Evolutionary conservation across 2,329 filamentous ascomycete species (phyloP).

Genomic region (Fulvia fulva): DNA sequence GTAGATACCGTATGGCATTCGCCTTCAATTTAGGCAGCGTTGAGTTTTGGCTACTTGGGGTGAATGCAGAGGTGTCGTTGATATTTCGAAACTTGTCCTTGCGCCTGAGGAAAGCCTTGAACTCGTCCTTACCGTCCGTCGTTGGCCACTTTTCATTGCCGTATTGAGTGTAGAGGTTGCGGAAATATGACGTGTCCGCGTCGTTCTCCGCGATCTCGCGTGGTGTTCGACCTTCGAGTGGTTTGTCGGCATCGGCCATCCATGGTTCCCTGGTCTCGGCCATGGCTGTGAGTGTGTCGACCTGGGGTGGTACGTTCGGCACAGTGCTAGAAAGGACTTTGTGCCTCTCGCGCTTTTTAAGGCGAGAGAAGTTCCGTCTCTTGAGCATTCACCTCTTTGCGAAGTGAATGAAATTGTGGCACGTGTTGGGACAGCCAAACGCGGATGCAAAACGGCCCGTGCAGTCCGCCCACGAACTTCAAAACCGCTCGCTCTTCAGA

Average conservation of each 20-base stretch:
- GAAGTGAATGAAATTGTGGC: neutral
- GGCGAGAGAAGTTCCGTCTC: too few relatives aligned
- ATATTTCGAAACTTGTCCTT: neutral
- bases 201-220: neutral
- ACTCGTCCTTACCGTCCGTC: neutral
- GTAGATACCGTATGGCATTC: neutral
- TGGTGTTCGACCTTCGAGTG: neutral
- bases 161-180: too few relatives aligned
- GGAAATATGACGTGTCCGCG: neutral
- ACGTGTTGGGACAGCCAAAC: neutral
- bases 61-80: neutral
- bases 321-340: neutral
- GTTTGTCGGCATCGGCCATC: neutral
- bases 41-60: neutral
- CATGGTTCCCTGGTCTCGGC: neutral
- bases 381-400: too few relatives aligned
- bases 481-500: too few relatives aligned
- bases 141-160: neutral
- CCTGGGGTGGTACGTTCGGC: neutral
- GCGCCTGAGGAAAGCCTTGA: neutral
- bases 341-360: neutral
- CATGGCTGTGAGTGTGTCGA: neutral
- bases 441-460: too few relatives aligned
- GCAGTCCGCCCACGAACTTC: too few relatives aligned
- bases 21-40: neutral